Evolutionary conservation across 2,329 filamentous ascomycete genomes (phyloP), one percentile per base, ranked within the genome.

Genomic region (Aspergillus novoparasiticus): DNA sequence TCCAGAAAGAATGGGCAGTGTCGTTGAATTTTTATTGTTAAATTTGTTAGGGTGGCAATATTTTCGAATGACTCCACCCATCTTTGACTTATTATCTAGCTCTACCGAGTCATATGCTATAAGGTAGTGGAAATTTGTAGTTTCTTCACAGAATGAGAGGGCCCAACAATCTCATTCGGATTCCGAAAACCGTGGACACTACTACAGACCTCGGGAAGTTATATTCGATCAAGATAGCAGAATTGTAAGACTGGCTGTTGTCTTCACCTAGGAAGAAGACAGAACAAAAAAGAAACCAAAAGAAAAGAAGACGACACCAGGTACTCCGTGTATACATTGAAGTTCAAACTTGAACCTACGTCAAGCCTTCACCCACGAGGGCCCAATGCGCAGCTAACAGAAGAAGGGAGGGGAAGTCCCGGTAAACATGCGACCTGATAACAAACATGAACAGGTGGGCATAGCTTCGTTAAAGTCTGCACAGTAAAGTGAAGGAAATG

Each of bases 381-480:
- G 45, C 12, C 41, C 28, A 23, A 50, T 26, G 30, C 46, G 19
- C 4, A 23, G 12, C 12, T 5, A 4, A 48, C 23, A 21, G 16
- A 10, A 19, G 19, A n/a, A 19, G 48, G 8, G 16, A 28, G 14
- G 6, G 23, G 23, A 51, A 45, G 48, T 6, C 23, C 39, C n/a
- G 26, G 23, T 54, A 46, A 39, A 23, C 23, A 36, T 30, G 28
- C 19, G 41, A 48, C 26, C 50, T 34, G 30, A 19, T 26, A 50
- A 48, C 14, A 48, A 53, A 16, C 12, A 58, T 12, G 23, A 58
- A 39, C 21, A 10, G 28, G 21, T 57, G 59, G 59, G 39, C 64
- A 63, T 68, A 59, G 64, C 64, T 60, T 65, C 62, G 57, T 66
- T 57, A 66, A 59, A 30, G 36, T 41, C 36, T 30, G 53, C 53